Conservation (phyloP, 2,329 filamentous ascomycete species). For the Fusarium haematococcum region DNA sequence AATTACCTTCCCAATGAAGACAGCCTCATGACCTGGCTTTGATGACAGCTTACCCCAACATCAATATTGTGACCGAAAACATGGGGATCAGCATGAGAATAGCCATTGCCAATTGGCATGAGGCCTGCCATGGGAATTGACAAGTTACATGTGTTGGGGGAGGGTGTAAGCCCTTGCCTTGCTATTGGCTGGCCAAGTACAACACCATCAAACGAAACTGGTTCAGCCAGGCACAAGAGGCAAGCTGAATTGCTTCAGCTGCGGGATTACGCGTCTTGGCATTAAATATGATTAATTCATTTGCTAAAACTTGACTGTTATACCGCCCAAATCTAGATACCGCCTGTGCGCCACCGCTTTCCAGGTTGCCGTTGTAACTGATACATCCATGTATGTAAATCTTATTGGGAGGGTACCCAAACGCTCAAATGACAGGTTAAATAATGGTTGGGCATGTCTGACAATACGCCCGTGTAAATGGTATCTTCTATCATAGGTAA, state of each 20-base stretch:
- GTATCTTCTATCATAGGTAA: neutral
- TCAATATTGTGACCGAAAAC: neutral
- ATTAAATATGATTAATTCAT: neutral
- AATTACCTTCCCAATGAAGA: conserved; percentile 2
- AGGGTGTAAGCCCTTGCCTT: neutral
- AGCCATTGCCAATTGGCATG: neutral
- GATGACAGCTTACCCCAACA: neutral
- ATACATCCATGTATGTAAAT: conserved; percentile 1
- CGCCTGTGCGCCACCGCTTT: neutral
- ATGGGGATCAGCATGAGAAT: neutral
- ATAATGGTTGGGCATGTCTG: neutral
- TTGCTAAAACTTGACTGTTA: neutral
- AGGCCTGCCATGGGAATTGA: neutral
- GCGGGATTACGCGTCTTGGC: neutral
- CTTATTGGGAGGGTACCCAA: conserved; percentile 4
- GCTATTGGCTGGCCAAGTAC: conserved; percentile 1
- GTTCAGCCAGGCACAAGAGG: neutral
- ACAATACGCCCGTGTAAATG: neutral
- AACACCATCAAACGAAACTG: neutral
- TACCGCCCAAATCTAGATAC: neutral
- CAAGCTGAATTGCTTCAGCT: conserved; percentile 7
- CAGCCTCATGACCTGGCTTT: neutral
- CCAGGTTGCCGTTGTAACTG: conserved; percentile 1
- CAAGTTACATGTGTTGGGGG: neutral
- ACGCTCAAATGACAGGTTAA: conserved; percentile 10